Evolutionary conservation across 2,329 filamentous ascomycete species (phyloP).

Genomic region (Myotisia sp.): DNA sequence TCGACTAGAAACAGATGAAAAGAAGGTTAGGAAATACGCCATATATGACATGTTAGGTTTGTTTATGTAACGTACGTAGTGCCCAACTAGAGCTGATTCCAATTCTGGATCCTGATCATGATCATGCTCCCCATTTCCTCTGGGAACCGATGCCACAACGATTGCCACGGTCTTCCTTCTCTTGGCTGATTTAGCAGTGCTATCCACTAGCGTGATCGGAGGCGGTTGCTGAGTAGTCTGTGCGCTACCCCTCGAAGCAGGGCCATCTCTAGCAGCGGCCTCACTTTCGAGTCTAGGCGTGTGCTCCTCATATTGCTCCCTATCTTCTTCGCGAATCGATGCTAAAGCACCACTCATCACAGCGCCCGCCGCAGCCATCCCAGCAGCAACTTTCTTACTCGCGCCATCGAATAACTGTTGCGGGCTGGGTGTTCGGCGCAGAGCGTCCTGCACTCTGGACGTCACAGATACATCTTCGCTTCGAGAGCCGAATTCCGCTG

Average conservation of each 20-base stretch:
- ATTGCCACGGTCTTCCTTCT: conserved; percentile 70
- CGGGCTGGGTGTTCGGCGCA: conserved; percentile 70
- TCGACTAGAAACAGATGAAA: conserved; percentile 41
- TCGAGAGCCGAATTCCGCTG: conserved; percentile 22
- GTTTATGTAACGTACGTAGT: conserved; percentile 43
- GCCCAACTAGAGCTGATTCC: no score
- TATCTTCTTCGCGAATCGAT: conserved; percentile 72
- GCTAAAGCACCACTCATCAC: conserved; percentile 69
- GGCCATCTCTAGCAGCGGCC: no score
- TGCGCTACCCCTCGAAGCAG: background rate
- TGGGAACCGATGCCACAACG: conserved; percentile 67
- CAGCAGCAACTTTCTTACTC: conserved; percentile 64
- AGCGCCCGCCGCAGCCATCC: conserved; percentile 68
- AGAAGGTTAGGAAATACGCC: background rate
- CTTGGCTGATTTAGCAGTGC: conserved; percentile 21
- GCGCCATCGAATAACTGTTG: conserved; percentile 79
- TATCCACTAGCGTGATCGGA: conserved; percentile 10
- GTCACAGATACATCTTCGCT: conserved; percentile 49
- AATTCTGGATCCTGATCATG: conserved; percentile 17
- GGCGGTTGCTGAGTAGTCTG: background rate
- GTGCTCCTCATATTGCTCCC: conserved; percentile 52
- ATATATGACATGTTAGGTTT: conserved; percentile 61
- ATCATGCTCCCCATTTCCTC: no score
- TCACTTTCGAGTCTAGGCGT: no score
- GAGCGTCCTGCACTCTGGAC: conserved; percentile 62